Conservation (phyloP, 805 yeast genomes). For the Saturnispora halmiae region DNA sequence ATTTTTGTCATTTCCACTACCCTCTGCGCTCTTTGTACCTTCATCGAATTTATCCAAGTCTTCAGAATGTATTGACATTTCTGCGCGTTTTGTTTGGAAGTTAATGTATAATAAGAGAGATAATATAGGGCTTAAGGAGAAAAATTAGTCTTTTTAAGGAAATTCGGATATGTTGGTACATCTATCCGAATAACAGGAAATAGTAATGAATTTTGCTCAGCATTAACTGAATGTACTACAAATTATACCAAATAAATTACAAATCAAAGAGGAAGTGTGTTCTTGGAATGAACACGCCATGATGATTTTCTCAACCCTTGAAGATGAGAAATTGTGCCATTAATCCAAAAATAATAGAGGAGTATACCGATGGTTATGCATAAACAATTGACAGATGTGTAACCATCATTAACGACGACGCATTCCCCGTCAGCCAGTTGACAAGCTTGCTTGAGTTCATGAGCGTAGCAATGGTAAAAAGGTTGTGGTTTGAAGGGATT, state of each 20-base stretch:
- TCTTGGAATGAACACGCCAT: constrained; percentile 50
- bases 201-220: constrained; percentile 2
- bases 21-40: background rate
- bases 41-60: background rate
- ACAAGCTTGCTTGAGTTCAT: constrained; percentile 41
- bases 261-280: constrained; percentile 1
- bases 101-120: background rate
- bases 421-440: constrained; percentile 47
- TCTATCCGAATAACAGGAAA: constrained; percentile 2
- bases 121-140: too few relatives aligned
- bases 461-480: constrained; percentile 25
- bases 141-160: background rate
- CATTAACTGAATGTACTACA: background rate
- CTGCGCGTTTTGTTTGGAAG: too few relatives aligned
- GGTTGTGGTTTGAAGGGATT: constrained; percentile 22
- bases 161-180: constrained; percentile 1
- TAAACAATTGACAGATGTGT: constrained; percentile 63
- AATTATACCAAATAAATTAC: background rate
- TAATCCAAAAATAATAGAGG: constrained; percentile 61
- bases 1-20: too few relatives aligned
- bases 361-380: constrained; percentile 60
- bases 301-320: constrained; percentile 66
- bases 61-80: background rate
- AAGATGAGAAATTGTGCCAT: constrained; percentile 48
- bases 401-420: constrained; percentile 60